Base-by-base conservation (phyloP, 345 rosid genomes). In the Melaleuca quinquenervia region DNA sequence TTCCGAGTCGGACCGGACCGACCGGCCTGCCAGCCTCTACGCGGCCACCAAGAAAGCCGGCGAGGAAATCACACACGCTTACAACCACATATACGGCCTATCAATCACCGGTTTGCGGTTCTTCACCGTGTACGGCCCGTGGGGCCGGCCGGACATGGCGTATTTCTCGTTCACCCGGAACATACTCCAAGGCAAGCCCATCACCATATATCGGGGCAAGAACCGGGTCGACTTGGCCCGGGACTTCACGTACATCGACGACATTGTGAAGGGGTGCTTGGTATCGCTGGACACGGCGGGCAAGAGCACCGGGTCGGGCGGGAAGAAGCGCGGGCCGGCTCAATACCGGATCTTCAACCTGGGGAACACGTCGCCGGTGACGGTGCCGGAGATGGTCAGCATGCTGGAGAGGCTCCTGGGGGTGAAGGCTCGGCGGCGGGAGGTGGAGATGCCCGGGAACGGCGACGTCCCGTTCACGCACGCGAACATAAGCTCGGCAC, bases 91-190 rank as follows among this genome's bases (percentile, higher is more conserved):
- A 27, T 94, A 95, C 91, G 98, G 98, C 6, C 90, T 95, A 13
- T 90, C 98, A 14, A 90, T 95, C 14, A 95, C 98, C 86, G 98
- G 97, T 75, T 87, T 95, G 12, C 88, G 97, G 56, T 95, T 95
- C 86, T 95, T 95, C 88, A 95, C 98, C 49, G 97, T 95, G 36
- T 95, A 95, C 88, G 97, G 98, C 0, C 97, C 98, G 0, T 95
- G 97, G 97, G 97, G 98, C 36, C 84, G 98, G 75, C 97, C 98
- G 45, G 98, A 95, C 83, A 95, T 95, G 98, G 98, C 98, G 22
- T 95, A 95, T 70, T 95, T 95, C 88, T 93, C 92, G 11, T 94
- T 94, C 45, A 93, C 95, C 5, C 82, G 91, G 82, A 92, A 93
- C 36, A 95, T 95, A 13, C 86, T 95, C 3, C 96, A 95, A 85